Conservation (phyloP, 345 rosid genomes). For the Cardamine chenopodiifolia region DNA sequence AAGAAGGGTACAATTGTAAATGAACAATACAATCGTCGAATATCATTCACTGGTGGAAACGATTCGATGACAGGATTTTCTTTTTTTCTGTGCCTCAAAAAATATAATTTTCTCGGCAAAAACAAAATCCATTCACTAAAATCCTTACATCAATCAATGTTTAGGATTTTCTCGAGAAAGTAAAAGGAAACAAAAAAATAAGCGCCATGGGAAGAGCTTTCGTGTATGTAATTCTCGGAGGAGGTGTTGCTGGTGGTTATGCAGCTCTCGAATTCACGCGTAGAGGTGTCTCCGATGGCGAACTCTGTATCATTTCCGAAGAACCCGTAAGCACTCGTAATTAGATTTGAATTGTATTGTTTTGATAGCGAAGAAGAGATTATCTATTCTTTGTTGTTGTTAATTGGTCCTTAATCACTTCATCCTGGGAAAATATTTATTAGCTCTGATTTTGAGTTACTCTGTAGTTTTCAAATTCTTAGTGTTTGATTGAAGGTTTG, state of each 20-base stretch:
- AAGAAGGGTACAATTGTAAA: conserved; percentile 12
- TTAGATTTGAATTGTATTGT: neutral
- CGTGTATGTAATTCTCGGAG: conserved; percentile 91
- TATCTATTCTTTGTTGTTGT: neutral
- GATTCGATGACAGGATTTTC: conserved; percentile 35
- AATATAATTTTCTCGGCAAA: conserved; percentile 1
- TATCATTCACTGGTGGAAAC: conserved; percentile 32
- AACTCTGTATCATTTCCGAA: conserved; percentile 92
- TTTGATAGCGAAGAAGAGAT: neutral
- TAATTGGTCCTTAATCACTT: neutral
- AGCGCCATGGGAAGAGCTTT: conserved; percentile 88
- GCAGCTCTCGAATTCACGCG: conserved; percentile 93
- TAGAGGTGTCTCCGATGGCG: conserved; percentile 74
- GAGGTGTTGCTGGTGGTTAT: conserved; percentile 97
- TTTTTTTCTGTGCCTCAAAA: conserved; percentile 23
- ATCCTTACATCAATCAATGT: conserved; percentile 7
- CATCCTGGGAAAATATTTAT: conserved; percentile 2
- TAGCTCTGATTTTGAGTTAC: conserved; percentile 12
- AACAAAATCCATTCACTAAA: neutral
- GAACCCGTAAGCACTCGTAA: conserved; percentile 64
- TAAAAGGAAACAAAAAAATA: neutral
- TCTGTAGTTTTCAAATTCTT: neutral
- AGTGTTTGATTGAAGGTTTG: neutral
- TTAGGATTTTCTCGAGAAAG: conserved; percentile 27
- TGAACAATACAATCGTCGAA: conserved; percentile 11